Percentiles rank a stretch among this genome's conserved stretches.
These are phyloP conservation scores for Psidium friedrichsthalianum DNA, from an alignment of 345 rosid species.

Conservation along the genomic window DNA sequence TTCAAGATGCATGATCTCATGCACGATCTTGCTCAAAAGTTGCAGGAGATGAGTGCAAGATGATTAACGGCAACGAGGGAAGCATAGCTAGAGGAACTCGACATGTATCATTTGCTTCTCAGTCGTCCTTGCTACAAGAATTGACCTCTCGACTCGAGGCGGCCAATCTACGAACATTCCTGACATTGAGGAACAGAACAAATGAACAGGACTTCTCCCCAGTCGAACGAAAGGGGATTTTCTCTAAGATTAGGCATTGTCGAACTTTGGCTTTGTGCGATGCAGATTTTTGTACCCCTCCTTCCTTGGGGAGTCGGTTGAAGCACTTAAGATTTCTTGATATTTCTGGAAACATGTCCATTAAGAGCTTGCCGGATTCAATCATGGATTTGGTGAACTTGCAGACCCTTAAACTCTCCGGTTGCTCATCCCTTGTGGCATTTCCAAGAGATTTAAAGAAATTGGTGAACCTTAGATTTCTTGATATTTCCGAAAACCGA, in stretches of 20 bases:
- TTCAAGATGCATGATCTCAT: slow-evolving; percentile 16
- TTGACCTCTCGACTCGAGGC: too few species aligned
- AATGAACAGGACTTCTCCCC: background rate
- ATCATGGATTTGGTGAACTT: background rate
- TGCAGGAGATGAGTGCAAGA: background rate
- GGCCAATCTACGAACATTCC: too few species aligned
- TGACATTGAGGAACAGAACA: too few species aligned
- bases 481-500: accelerated
- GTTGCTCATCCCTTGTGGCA: accelerated
- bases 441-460: too few species aligned
- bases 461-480: background rate
- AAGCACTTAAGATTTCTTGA: background rate
- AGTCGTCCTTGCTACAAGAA: too few species aligned
- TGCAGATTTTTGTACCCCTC: background rate
- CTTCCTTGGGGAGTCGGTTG: background rate
- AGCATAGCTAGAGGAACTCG: too few species aligned
- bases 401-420: accelerated
- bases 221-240: background rate
- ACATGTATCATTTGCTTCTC: background rate
- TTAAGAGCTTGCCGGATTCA: background rate
- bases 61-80: background rate
- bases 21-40: slow-evolving; percentile 11
- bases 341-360: accelerated
- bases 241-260: background rate
- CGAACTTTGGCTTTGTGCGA: background rate